Evolutionary conservation across 164 flowering plant species (phyloP).

Genomic region (Cinnamomum chago): DNA sequence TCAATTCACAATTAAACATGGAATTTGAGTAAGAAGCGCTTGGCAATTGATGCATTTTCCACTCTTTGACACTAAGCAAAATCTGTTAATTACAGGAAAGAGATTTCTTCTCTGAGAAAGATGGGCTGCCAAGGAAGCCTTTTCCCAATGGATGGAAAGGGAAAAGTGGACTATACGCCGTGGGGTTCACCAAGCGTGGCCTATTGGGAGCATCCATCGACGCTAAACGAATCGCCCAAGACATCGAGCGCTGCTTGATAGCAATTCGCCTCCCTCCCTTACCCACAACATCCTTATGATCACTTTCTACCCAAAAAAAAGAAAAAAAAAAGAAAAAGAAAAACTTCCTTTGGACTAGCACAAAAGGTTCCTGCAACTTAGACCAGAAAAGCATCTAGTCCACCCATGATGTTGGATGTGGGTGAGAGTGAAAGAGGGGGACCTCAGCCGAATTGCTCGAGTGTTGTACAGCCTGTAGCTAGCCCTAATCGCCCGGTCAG

Average conservation of each 20-base stretch:
- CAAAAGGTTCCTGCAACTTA: not conserved
- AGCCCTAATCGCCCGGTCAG: not conserved
- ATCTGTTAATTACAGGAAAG: slow-evolving; percentile 35
- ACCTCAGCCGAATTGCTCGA: not conserved
- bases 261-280: slow-evolving; percentile 12
- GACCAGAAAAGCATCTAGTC: not conserved
- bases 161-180: slow-evolving; percentile 59
- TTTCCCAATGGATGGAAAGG: slow-evolving; percentile 91
- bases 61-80: not conserved
- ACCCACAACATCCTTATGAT: slow-evolving; percentile 5
- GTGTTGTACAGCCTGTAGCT: slow-evolving; percentile 8
- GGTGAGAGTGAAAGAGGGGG: not conserved
- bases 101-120: slow-evolving; percentile 57
- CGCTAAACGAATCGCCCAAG: slow-evolving; percentile 58
- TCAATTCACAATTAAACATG: too few relatives aligned
- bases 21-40: too few relatives aligned
- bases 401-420: not conserved
- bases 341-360: too few relatives aligned
- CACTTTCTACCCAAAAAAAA: too few relatives aligned
- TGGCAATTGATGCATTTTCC: not conserved
- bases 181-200: slow-evolving; percentile 86
- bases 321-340: too few relatives aligned
- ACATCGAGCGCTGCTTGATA: slow-evolving; percentile 45
- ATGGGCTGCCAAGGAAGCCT: slow-evolving; percentile 64
- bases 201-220: slow-evolving; percentile 70